phyloP scores from a whole-genome alignment of 1,284 basidiomycete genomes.

The Afroboletus lepidellus region DNA sequence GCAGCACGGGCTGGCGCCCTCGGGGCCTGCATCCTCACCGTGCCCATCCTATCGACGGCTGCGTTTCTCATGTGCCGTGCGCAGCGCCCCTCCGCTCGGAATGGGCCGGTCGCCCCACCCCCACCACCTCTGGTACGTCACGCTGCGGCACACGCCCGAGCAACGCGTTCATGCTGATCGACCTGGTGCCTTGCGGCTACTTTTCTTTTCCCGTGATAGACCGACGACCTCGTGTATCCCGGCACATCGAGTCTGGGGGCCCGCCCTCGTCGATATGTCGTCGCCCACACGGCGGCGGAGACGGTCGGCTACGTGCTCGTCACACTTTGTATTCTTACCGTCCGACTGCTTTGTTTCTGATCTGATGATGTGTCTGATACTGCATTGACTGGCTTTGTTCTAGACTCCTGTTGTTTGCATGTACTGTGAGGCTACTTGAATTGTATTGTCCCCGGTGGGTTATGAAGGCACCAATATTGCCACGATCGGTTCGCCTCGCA shows the following conservation, averaged over 20 bases:
- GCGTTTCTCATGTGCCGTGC: conserved; percentile 3
- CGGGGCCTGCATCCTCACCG: conserved; percentile 14
- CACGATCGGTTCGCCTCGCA: not conserved
- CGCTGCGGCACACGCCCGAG: not conserved
- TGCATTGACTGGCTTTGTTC: not conserved
- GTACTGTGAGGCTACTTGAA: too few relatives aligned
- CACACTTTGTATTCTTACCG: conserved; percentile 15
- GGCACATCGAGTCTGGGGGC: conserved; percentile 3
- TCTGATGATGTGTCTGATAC: conserved; percentile 8
- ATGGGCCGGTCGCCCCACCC: not conserved
- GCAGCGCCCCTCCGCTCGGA: conserved; percentile 4
- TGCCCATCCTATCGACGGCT: conserved; percentile 11
- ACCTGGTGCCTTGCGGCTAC: conserved; percentile 2
- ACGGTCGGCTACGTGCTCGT: conserved; percentile 12
- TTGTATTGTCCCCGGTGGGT: too few relatives aligned
- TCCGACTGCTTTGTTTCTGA: conserved; percentile 26
- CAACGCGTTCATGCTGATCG: conserved; percentile 5
- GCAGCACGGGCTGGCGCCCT: conserved; percentile 17
- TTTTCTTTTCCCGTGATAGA: not conserved
- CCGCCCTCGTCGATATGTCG: not conserved
- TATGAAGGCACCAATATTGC: conserved; percentile 10
- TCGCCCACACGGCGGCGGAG: conserved; percentile 11
- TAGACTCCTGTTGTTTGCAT: too few relatives aligned
- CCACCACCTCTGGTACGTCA: conserved; percentile 12
- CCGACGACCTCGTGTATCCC: not conserved